phyloP scores from a whole-genome alignment of 116 monocot species.

The Zostera marina region DNA sequence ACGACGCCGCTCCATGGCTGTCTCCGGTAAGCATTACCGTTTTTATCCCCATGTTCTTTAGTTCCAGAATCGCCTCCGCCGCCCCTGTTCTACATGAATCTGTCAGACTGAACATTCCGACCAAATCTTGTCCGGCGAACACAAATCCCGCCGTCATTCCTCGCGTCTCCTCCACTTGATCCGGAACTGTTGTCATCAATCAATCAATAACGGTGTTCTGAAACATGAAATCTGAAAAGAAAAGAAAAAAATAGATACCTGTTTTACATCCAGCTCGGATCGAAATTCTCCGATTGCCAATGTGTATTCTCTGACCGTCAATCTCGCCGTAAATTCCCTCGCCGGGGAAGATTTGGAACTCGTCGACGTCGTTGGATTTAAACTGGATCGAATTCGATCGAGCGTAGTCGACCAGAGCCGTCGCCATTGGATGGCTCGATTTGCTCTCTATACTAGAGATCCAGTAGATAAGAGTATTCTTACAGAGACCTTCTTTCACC shows the following conservation, averaged over 20 bases:
- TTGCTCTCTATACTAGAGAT: slow-evolving; percentile 88
- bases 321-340: slow-evolving; percentile 86
- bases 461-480: slow-evolving; percentile 65
- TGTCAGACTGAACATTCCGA: slow-evolving; percentile 67
- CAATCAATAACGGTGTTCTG: background rate
- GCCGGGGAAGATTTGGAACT: slow-evolving; percentile 64
- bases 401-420: slow-evolving; percentile 67
- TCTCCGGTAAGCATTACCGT: slow-evolving; percentile 92
- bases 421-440: slow-evolving; percentile 94
- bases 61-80: slow-evolving; percentile 39
- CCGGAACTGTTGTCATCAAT: slow-evolving; percentile 41
- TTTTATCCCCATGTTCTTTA: slow-evolving; percentile 59
- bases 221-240: no score
- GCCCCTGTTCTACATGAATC: slow-evolving; percentile 72
- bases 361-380: slow-evolving; percentile 52
- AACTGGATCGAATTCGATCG: slow-evolving; percentile 39
- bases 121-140: slow-evolving; percentile 21
- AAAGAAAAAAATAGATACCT: slow-evolving; percentile 21
- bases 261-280: slow-evolving; percentile 40
- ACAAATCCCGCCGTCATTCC: slow-evolving; percentile 57
- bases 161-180: slow-evolving; percentile 22
- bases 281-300: slow-evolving; percentile 78
- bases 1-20: slow-evolving; percentile 46
- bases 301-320: slow-evolving; percentile 48
- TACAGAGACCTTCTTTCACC: slow-evolving; percentile 11